These are phyloP conservation scores for Trichothecium sympodiale DNA, from an alignment of 2,329 filamentous ascomycete genomes.

Conservation along the genomic window DNA sequence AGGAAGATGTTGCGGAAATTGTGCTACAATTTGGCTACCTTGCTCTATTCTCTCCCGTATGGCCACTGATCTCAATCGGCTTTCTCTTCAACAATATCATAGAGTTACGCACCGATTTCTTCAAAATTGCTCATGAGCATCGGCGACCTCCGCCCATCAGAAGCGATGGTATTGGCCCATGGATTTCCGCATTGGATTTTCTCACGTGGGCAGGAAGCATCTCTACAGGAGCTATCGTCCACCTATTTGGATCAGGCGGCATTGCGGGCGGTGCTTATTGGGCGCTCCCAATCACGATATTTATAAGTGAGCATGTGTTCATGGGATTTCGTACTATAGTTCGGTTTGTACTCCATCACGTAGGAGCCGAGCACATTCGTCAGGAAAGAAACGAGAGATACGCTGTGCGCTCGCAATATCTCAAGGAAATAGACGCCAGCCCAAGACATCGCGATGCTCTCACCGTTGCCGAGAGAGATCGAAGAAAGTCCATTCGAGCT, in stretches of 20 bases:
- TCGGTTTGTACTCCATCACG: slow-evolving; percentile 21
- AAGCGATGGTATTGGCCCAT: slow-evolving; percentile 64
- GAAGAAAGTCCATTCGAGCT: slow-evolving; percentile 24
- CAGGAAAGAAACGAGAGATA: slow-evolving; percentile 27
- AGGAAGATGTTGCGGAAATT: slow-evolving; percentile 63
- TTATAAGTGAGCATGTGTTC: slow-evolving; percentile 64
- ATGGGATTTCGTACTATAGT: slow-evolving; percentile 42
- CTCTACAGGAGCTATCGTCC: slow-evolving; percentile 60
- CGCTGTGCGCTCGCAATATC: slow-evolving; percentile 20
- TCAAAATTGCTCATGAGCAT: slow-evolving; percentile 66
- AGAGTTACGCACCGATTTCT: slow-evolving; percentile 64
- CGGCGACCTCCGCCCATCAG: slow-evolving; percentile 59
- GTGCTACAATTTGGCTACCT: slow-evolving; percentile 66
- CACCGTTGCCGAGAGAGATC: slow-evolving; percentile 22
- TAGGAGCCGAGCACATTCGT: slow-evolving; percentile 28
- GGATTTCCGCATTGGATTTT: slow-evolving; percentile 56
- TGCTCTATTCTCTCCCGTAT: slow-evolving; percentile 61
- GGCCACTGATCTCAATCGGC: slow-evolving; percentile 61
- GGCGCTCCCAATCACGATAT: slow-evolving; percentile 57
- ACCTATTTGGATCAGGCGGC: slow-evolving; percentile 54
- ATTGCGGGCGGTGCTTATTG: slow-evolving; percentile 47
- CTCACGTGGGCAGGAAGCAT: slow-evolving; percentile 64
- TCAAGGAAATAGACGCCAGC: slow-evolving; percentile 29
- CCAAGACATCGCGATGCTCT: slow-evolving; percentile 20
- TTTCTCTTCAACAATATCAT: slow-evolving; percentile 68